Evolutionary conservation across 805 yeast species (phyloP), one percentile per base, ranked within the genome.

Genomic region (Dipodascopsis tothii): DNA sequence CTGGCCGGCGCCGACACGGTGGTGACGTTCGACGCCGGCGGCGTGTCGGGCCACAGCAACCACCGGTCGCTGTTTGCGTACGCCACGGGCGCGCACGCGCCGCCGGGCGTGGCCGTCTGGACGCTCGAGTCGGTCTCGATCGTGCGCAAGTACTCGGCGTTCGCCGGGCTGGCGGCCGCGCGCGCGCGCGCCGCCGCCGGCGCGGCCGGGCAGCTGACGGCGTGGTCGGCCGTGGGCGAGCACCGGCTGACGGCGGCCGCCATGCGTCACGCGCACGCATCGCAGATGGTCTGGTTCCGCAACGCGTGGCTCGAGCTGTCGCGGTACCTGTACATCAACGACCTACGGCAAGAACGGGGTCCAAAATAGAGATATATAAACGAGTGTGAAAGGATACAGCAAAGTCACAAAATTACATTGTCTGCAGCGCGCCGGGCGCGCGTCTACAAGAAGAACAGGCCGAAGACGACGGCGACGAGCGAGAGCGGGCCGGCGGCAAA

Each of bases 201-300:
- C 9, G 20, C 36, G 11, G 28, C 46, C 1, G 36, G 32, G 5
- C 49, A 51, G 37, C 39, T 47, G 6, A 52, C 66, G 3, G 57
- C 59, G 42, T 44, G 55, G 1, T 56, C 71, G 22, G 60, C 56
- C 27, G 49, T 35, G 37, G 23, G 20, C 9, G 46, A 30, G 41
- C 44, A 41, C 16, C 65, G 52, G 61, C 66, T 17, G 11, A 58
- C 73, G 3, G 69, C 79, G 43, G 72, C 81, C 0, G 83, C 95
- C 3, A 86, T 90, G 95, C 66, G 80, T 2, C 71, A 71, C 51
- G 94, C 83, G 2, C 97, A 92, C 64, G 70, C 71, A 50, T 78
- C 94, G 1, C 98, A 92, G 62, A 84, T 92, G 84, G 88, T 82
- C 5, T 90, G 96, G 96, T 92, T 81, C 62, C 72, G 98, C 53